Base-by-base conservation (phyloP, 1,284 basidiomycete species). In the Apiotrichum siamense region DNA sequence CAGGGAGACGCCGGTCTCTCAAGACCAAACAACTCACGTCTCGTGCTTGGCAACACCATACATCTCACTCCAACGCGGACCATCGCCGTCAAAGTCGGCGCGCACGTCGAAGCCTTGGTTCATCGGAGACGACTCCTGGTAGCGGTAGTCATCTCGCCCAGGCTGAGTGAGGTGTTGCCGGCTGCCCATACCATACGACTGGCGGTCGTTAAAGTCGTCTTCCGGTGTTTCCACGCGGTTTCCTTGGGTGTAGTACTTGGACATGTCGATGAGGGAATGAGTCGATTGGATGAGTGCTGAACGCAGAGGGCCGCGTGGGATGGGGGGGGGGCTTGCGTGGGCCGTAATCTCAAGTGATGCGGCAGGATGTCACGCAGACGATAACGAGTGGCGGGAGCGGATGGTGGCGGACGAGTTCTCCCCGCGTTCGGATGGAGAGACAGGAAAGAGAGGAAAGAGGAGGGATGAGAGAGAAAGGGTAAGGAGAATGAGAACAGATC, bases 21-120 rank as follows among this genome's bases (percentile, higher is more conserved):
- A 12, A 2, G 9, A 26, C 24, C 26, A 3, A 10, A 3, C 40
- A 5, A 60, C 64, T 52, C 55, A 49, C 55, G 51, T 84, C 44
- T 60, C 62, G 10, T 63, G 53, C 50, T 54, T 54, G 81, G 21
- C 81, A 77, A 39, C 76, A 71, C 66, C 68, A 62, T 85, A 85
- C 55, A 58, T 51, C 40, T 72, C 68, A 44, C 67, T 70, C 70
- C 91, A 92, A 57, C 79, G 77, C 20, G 88, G 89, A 0, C 89
- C 89, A 5, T 80, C 69, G 60, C 91, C 92, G 76, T 93, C 91
- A 72, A 93, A 93, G 75, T 93, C 89, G 10, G 88, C 87, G 66
- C 84, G 88, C 32, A 93, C 83, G 65, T 93, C 86, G 80, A 87
- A 91, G 7, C 78, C 77, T 26, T 76, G 80, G 38, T 66, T 64